A percentile compares a stretch with the other conserved stretches of the same genome.
Evolutionary conservation across 116 monocot species (phyloP).

Genomic region (Thalassia testudinum): DNA sequence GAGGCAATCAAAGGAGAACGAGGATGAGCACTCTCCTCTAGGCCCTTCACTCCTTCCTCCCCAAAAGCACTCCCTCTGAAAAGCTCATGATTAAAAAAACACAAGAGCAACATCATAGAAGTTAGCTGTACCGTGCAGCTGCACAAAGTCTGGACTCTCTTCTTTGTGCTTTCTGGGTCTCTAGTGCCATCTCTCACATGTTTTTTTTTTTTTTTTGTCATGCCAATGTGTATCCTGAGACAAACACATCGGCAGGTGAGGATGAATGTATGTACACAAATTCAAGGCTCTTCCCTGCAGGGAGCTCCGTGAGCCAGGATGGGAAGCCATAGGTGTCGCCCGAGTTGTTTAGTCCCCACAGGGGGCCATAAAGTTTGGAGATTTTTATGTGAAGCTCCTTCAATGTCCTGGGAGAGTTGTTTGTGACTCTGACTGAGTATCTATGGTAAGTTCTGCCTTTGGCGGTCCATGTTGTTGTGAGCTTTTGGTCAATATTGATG

Average conservation of each 20-base stretch:
- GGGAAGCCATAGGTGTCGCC: conserved; percentile 33
- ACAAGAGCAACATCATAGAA: conserved; percentile 2
- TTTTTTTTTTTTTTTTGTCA: too few relatives aligned
- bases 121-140: neutral
- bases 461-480: conserved; percentile 35
- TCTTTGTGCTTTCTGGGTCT: neutral
- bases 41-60: conserved; percentile 57
- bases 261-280: conserved; percentile 65
- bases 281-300: conserved; percentile 48
- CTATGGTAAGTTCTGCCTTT: conserved; percentile 41
- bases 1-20: conserved; percentile 28
- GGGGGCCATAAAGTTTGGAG: conserved; percentile 47
- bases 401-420: conserved; percentile 41
- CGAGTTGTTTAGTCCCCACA: conserved; percentile 53
- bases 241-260: conserved; percentile 24
- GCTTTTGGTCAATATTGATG: conserved; percentile 24
- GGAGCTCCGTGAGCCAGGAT: conserved; percentile 28
- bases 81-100: neutral
- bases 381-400: conserved; percentile 27
- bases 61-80: conserved; percentile 4
- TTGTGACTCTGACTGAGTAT: conserved; percentile 34
- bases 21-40: conserved; percentile 42
- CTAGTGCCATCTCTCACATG: too few relatives aligned
- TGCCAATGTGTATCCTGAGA: conserved; percentile 31
- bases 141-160: neutral